Percentiles rank a stretch among this genome's conserved stretches.
phyloP scores from a whole-genome alignment of 2,329 filamentous ascomycete species.

The Talaromyces sp. region DNA sequence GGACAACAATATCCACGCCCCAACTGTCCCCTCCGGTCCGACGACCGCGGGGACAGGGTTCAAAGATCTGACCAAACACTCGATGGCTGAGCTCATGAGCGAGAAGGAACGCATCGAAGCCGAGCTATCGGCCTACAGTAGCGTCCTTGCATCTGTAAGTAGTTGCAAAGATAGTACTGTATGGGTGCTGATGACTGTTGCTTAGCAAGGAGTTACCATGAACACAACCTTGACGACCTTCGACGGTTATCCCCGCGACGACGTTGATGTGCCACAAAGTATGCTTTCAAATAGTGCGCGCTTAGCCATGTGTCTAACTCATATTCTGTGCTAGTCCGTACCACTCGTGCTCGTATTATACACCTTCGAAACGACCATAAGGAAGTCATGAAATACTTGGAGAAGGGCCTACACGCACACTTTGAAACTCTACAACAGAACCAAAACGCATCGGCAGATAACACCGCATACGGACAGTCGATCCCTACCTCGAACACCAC shows the following conservation, averaged over 20 bases:
- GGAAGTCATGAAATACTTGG: constrained; percentile 74
- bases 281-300: constrained; percentile 26
- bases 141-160: constrained; percentile 81
- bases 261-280: constrained; percentile 95
- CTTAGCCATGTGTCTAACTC: constrained; percentile 12
- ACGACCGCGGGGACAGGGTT: constrained; percentile 52
- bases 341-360: constrained; percentile 87
- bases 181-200: constrained; percentile 13
- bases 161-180: not conserved
- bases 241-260: constrained; percentile 87
- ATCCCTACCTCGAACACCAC: constrained; percentile 16
- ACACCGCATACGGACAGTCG: not conserved
- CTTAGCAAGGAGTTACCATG: constrained; percentile 88
- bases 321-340: constrained; percentile 62
- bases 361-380: constrained; percentile 90
- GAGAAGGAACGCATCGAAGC: constrained; percentile 82
- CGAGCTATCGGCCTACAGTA: constrained; percentile 77
- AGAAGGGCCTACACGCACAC: constrained; percentile 80
- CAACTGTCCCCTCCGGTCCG: constrained; percentile 73
- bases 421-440: constrained; percentile 67
- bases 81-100: constrained; percentile 72
- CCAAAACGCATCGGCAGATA: constrained; percentile 31
- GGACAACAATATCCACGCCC: constrained; percentile 59
- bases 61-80: constrained; percentile 62
- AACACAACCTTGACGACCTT: constrained; percentile 77